phyloP scores from a whole-genome alignment of 2,329 filamentous ascomycete species.

The Calonectria montana region DNA sequence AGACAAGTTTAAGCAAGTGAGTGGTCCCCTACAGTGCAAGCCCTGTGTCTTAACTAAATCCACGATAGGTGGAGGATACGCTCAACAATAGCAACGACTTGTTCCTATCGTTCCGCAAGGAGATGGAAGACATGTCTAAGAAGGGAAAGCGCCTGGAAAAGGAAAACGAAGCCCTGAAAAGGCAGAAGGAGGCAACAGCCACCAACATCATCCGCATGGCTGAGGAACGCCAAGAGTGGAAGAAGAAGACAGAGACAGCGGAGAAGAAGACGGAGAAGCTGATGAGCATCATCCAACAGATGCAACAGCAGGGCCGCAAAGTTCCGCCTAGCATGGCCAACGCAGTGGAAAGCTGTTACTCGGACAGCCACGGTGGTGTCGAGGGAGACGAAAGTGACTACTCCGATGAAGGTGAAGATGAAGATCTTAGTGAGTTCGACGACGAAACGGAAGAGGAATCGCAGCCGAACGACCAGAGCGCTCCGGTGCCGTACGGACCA shows the following conservation, averaged over 20 bases:
- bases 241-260: conserved; percentile 68
- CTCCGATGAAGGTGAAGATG: conserved; percentile 72
- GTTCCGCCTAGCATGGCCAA: conserved; percentile 72
- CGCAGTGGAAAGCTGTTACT: conserved; percentile 70
- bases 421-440: conserved; percentile 74
- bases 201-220: conserved; percentile 98
- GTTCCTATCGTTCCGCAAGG: conserved; percentile 95
- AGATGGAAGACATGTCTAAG: conserved; percentile 99
- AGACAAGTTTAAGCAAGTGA: conserved; percentile 99
- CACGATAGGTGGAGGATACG: conserved; percentile 89
- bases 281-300: conserved; percentile 92
- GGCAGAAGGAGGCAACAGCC: conserved; percentile 93
- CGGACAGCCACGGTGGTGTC: conserved; percentile 59
- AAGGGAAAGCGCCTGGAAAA: conserved; percentile 98
- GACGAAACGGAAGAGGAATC: conserved; percentile 68
- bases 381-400: conserved; percentile 73
- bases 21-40: conserved; percentile 41
- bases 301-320: conserved; percentile 93
- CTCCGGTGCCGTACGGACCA: conserved; percentile 58
- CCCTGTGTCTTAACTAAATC: conserved; percentile 41
- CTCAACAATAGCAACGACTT: conserved; percentile 98
- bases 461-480: conserved; percentile 49
- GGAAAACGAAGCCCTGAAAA: conserved; percentile 90
- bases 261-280: conserved; percentile 89
- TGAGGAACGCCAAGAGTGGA: conserved; percentile 88